Conservation (phyloP, 805 yeast genomes). For the Kodamaea leandrae region DNA sequence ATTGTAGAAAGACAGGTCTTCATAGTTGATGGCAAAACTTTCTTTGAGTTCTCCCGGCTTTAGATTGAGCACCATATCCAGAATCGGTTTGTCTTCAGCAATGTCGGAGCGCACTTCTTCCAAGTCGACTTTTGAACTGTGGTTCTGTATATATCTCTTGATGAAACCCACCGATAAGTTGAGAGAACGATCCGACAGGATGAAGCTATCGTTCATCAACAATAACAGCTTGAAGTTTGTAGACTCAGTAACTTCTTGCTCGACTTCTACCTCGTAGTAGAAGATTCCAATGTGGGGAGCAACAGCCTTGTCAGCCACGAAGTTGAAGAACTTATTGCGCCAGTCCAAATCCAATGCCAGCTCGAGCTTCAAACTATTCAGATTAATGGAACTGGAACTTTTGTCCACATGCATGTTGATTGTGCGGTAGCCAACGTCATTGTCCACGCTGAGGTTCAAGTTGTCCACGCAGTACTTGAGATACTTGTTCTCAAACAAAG, state of each 20-base stretch:
- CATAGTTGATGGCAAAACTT: constrained; percentile 41
- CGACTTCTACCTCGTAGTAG: constrained; percentile 40
- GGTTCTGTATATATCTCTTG: constrained; percentile 22
- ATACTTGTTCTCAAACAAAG: constrained; percentile 28
- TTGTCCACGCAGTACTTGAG: constrained; percentile 22
- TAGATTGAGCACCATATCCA: constrained; percentile 25
- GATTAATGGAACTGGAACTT: not conserved
- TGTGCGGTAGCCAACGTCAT: constrained; percentile 29
- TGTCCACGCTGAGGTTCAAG: constrained; percentile 24
- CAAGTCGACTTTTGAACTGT: constrained; percentile 24
- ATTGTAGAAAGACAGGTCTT: constrained; percentile 38
- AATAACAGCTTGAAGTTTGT: constrained; percentile 33
- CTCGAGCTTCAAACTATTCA: not conserved
- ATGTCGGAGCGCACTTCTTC: constrained; percentile 29
- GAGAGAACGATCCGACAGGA: constrained; percentile 32
- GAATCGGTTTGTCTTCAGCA: constrained; percentile 15
- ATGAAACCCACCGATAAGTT: constrained; percentile 35
- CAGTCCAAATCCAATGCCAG: constrained; percentile 5
- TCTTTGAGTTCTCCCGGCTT: constrained; percentile 43
- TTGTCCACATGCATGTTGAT: constrained; percentile 16
- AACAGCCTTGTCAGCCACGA: constrained; percentile 37
- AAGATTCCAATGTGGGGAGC: constrained; percentile 34
- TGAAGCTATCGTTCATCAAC: constrained; percentile 31
- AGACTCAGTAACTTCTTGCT: constrained; percentile 33
- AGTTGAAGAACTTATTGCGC: constrained; percentile 29